Base-by-base conservation (phyloP, 352 stramenopile species). In the Phytopythium helicoides region DNA sequence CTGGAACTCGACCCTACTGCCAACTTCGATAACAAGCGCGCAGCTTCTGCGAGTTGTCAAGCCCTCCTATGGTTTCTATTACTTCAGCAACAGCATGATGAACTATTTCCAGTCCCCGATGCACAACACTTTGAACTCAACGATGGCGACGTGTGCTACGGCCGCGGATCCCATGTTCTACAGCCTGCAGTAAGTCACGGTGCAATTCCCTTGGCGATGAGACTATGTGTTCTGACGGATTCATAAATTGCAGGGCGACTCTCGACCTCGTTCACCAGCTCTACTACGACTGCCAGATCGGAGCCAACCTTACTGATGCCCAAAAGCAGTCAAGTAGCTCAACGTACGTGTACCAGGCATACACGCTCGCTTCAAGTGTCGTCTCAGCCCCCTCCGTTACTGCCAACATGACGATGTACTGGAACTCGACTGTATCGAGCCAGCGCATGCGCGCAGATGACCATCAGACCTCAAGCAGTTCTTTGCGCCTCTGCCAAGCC, bases 81-180 rank as follows among this genome's bases (percentile, higher is more conserved):
- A 65, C 53, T 88, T 86, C 42, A 77, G 65, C 6, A 55, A 76
- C 26, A 86, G 85, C 42, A 61, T 90, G 21, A 76, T 89, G 53
- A 76, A 74, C 37, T 64, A 62, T 16, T 46, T 82, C 15, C 80
- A 89, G 52, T 79, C 88, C 37, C 72, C 73, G n/a, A 81, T 92
- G 38, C 81, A 92, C 60, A 86, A 79, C 47, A 56, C 66, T 18
- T 62, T 76, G 3, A 60, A 69, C 34, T 63, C 64, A 4, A 66
- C 70, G 5, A 81, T 93, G 64, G 67, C 55, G 14, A 76, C 65
- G 16, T 76, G 68, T n/a, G 57, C 58, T 5, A 71, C 71, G 9
- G 56, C 74, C 6, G 76, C 73, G 28, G 82, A 93, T 31, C 78
- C 81, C 10, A 76, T 91, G 42, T 93, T 87, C 64, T 91, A 79